A percentile compares a stretch with the other conserved stretches of the same genome.
These are phyloP conservation scores for Penicillium bovifimosum DNA, from an alignment of 495 filamentous ascomycete genomes.

Conservation along the genomic window DNA sequence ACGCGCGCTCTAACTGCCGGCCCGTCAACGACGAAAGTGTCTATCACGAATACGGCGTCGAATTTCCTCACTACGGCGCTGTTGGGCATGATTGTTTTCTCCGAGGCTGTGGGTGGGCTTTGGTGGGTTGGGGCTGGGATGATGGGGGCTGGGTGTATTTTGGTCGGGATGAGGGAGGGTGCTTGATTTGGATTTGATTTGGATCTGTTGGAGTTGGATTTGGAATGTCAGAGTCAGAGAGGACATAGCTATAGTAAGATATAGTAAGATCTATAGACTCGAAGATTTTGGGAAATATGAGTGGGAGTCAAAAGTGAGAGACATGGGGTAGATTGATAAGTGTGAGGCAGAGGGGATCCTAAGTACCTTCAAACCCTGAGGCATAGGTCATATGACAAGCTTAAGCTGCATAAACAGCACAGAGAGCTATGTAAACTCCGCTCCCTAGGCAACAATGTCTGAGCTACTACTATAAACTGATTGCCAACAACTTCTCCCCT, in stretches of 20 bases:
- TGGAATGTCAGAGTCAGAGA: too few species aligned
- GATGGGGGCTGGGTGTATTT: constrained; percentile 84
- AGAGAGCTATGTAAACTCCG: too few species aligned
- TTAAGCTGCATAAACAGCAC: too few species aligned
- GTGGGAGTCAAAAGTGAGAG: too few species aligned
- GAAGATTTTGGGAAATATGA: too few species aligned
- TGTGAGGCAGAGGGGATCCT: neutral
- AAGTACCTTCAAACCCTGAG: too few species aligned
- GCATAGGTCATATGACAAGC: too few species aligned
- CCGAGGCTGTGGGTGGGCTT: constrained; percentile 63
- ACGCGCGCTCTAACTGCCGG: constrained; percentile 77
- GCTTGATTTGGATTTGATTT: constrained; percentile 9
- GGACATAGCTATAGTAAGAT: too few species aligned
- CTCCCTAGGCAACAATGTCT: too few species aligned
- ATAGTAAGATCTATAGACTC: too few species aligned
- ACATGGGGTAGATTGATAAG: neutral
- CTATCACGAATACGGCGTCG: constrained; percentile 84
- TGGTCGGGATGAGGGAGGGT: constrained; percentile 79
- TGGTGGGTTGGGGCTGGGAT: constrained; percentile 87
- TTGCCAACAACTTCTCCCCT: too few species aligned
- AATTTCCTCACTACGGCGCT: constrained; percentile 92
- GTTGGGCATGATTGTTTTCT: constrained; percentile 70
- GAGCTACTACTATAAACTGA: too few species aligned
- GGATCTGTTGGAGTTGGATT: neutral
- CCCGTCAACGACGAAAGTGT: constrained; percentile 81